Evolutionary conservation across 345 rosid species (phyloP), one percentile per base, ranked within the genome.

Genomic region (Lepidium didymum): DNA sequence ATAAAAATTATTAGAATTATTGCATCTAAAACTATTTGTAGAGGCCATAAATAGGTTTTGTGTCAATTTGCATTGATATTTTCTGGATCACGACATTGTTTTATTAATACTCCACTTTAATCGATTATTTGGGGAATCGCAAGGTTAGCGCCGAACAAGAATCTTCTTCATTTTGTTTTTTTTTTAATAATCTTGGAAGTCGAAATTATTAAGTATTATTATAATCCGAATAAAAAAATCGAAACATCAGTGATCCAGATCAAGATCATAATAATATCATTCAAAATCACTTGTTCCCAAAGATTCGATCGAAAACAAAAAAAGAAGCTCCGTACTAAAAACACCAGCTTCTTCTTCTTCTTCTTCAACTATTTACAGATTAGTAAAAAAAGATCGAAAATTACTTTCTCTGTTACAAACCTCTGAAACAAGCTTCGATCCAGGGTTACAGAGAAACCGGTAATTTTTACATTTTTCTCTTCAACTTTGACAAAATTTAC

Each of bases 401-500:
- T 41, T 35, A 49, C 68, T 41, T 7, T 56, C 54, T 65, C 60
- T 58, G 35, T 65, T 57, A 52, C 16, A 16, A 57, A 73, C 73
- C 73, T 51, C 78, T 67, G 78, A 60, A 59, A 43, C 61, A 67
- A 74, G 63, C 73, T 43, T 53, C 21, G 41, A 7, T 31, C 67
- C 78, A 74, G 78, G 77, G 73, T 74, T 74, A 74, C 73, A 65
- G 19, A 57, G 77, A 38, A 54, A 45, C 41, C 19, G 46, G 47
- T 63, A 16, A 51, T 38, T 58, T 73, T 66, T 73, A 73, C 77
- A 73, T 16, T 65, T 65, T 57, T 10, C 9, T 15, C n/a, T 51
- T 74, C 52, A 74, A 75, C 65, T 62, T 63, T 85, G 87, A 75
- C 96, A 92, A 88, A 92, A 92, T 79, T 84, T 88, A 73, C 92